Percentiles rank a stretch among this genome's conserved stretches.
Conservation (phyloP, 495 filamentous ascomycete species). For the Aspergillus saccharolyticus region DNA sequence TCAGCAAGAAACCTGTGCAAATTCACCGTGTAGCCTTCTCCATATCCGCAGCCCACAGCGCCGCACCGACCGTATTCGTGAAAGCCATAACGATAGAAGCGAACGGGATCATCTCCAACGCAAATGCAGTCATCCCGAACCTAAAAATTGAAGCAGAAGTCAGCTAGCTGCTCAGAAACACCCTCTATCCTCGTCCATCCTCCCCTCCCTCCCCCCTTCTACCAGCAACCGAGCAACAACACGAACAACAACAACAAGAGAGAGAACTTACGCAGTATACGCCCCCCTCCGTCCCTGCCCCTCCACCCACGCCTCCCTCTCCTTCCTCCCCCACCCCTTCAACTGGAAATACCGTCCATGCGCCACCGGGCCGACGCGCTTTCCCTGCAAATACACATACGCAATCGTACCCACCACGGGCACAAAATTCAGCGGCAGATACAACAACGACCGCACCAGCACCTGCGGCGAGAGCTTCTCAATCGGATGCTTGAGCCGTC, state of each 20-base stretch:
- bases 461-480: conserved; percentile 57
- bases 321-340: conserved; percentile 64
- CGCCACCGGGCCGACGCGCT: conserved; percentile 43
- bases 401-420: conserved; percentile 79
- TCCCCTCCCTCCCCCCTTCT: too few species aligned
- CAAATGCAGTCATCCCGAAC: conserved; percentile 69
- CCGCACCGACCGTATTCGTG: conserved; percentile 88
- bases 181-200: neutral
- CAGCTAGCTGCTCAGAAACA: neutral
- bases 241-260: neutral
- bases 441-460: conserved; percentile 64
- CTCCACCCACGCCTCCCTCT: conserved; percentile 61
- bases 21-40: conserved; percentile 49
- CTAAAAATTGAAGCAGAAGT: conserved; percentile 46
- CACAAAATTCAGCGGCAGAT: conserved; percentile 88
- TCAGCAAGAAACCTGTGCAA: too few species aligned
- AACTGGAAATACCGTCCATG: conserved; percentile 79
- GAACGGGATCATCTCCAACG: conserved; percentile 81
- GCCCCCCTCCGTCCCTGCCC: conserved; percentile 53
- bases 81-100: conserved; percentile 81
- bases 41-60: conserved; percentile 89
- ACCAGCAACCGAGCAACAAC: neutral
- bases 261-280: conserved; percentile 68
- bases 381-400: conserved; percentile 75
- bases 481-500: conserved; percentile 65